Percentiles rank a stretch among this genome's conserved stretches.
phyloP scores from a whole-genome alignment of 2,329 filamentous ascomycete genomes.

The Colletotrichum trifolii region DNA sequence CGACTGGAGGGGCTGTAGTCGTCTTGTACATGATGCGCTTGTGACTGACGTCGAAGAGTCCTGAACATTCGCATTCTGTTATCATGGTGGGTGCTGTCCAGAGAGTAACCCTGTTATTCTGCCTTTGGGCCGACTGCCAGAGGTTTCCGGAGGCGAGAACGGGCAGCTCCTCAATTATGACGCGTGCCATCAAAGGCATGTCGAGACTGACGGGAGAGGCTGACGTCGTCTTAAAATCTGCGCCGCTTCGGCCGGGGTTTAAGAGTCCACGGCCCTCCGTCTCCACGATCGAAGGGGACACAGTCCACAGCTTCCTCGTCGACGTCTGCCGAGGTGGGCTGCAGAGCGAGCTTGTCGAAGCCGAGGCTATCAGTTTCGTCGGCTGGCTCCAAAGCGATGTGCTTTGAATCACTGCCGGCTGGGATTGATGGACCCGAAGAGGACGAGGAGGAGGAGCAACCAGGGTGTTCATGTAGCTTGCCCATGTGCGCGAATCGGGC shows the following conservation, averaged over 20 bases:
- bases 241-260: constrained; percentile 36
- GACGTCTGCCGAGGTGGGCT: not conserved
- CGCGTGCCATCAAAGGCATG: constrained; percentile 47
- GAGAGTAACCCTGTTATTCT: not conserved
- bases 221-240: constrained; percentile 45
- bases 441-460: constrained; percentile 44
- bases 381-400: constrained; percentile 47
- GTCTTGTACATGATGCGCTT: constrained; percentile 37
- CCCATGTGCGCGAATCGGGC: constrained; percentile 51
- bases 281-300: constrained; percentile 1
- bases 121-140: constrained; percentile 41
- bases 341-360: constrained; percentile 30
- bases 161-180: constrained; percentile 20
- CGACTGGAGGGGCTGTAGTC: constrained; percentile 34
- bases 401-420: constrained; percentile 49
- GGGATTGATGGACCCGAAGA: constrained; percentile 42
- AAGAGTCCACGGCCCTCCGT: constrained; percentile 38
- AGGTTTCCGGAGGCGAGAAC: constrained; percentile 46
- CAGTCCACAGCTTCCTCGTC: constrained; percentile 34
- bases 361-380: not conserved
- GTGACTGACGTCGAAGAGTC: constrained; percentile 39
- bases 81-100: not conserved
- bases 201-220: constrained; percentile 48
- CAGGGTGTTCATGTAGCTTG: constrained; percentile 44
- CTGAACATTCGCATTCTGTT: constrained; percentile 1